Conservation (phyloP, 768 basidiomycete genomes). For the Russula sp. region DNA sequence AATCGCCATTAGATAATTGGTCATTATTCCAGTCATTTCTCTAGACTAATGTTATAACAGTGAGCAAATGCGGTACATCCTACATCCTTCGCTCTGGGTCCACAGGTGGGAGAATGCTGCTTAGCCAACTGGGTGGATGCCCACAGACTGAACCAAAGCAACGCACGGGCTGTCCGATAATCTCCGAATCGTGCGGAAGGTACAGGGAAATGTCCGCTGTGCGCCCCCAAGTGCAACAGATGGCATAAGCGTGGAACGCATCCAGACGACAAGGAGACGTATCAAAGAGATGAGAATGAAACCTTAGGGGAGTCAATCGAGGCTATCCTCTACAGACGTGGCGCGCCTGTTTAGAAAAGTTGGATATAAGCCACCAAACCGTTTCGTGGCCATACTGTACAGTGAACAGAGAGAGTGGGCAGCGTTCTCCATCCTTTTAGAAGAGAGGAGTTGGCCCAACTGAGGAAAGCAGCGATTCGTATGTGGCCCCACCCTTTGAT, state of each 20-base stretch:
- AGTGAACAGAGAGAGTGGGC: no score
- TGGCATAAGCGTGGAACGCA: not conserved
- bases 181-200: not conserved
- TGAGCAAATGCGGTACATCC: not conserved
- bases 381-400: no score
- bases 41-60: not conserved
- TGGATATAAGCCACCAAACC: no score
- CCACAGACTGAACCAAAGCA: not conserved
- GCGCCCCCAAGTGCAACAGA: not conserved
- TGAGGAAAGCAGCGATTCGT: no score
- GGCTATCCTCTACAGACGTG: not conserved
- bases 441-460: no score
- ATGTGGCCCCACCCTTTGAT: no score
- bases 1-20: not conserved
- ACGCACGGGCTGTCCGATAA: not conserved
- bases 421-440: no score
- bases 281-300: not conserved
- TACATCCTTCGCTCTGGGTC: not conserved
- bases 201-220: not conserved
- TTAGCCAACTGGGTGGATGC: not conserved
- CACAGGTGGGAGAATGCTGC: not conserved
- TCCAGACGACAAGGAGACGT: not conserved
- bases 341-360: no score
- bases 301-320: not conserved
- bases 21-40: not conserved